phyloP scores from a whole-genome alignment of 257 asterid species.

The Gentiana dahurica region DNA sequence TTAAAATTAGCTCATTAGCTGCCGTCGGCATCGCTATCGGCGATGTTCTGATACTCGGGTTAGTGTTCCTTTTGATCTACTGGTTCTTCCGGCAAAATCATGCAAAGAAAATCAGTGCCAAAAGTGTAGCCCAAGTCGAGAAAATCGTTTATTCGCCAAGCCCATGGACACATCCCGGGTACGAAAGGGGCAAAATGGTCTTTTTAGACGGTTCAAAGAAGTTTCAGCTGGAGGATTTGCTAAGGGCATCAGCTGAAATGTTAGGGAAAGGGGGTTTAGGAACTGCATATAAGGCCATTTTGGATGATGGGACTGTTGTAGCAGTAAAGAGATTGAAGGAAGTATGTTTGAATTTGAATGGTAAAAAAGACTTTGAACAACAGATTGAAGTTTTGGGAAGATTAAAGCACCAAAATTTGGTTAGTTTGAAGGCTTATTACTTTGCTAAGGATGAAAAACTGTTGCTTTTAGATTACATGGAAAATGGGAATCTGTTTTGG shows the following conservation, averaged over 20 bases:
- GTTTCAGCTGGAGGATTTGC: conserved; percentile 82
- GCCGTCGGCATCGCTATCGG: conserved; percentile 58
- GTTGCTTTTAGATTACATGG: conserved; percentile 74
- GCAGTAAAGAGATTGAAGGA: conserved; percentile 88
- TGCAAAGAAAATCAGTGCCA: conserved; percentile 15
- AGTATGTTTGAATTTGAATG: conserved; percentile 25
- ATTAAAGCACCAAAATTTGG: conserved; percentile 67
- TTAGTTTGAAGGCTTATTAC: conserved; percentile 66
- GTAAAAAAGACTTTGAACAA: conserved; percentile 71
- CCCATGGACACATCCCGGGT: conserved; percentile 31
- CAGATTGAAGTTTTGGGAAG: conserved; percentile 83
- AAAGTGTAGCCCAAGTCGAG: conserved; percentile 26
- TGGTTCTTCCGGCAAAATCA: conserved; percentile 50
- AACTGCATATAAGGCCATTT: conserved; percentile 73
- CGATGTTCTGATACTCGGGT: conserved; percentile 38
- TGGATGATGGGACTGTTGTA: conserved; percentile 77
- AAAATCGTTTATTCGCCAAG: conserved; percentile 66
- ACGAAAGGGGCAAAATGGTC: conserved; percentile 63
- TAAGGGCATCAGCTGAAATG: conserved; percentile 94
- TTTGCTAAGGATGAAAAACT: conserved; percentile 80
- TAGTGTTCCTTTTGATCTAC: conserved; percentile 48
- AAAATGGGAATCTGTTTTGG: conserved; percentile 81
- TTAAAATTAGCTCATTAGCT: conserved; percentile 39
- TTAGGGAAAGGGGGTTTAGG: conserved; percentile 86
- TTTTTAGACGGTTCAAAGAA: conserved; percentile 67